Percentiles rank a stretch among this genome's conserved stretches.
These are phyloP conservation scores for Ceratobasidium sp. DNA, from an alignment of 1,284 basidiomycete genomes.

Conservation along the genomic window DNA sequence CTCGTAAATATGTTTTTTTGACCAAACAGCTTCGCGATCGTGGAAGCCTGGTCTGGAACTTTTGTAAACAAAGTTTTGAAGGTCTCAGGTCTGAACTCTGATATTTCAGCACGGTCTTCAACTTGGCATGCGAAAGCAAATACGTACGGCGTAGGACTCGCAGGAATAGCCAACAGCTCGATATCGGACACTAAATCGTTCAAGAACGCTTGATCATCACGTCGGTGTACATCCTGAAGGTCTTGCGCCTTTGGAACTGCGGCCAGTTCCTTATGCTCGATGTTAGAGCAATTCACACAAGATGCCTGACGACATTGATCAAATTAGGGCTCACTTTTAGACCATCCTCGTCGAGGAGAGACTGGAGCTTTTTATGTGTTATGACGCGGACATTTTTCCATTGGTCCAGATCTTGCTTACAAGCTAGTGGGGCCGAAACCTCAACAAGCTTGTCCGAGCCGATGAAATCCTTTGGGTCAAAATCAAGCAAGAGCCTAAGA, in stretches of 20 bases:
- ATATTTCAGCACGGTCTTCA: too few relatives aligned
- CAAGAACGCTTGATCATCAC: not conserved
- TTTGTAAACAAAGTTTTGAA: too few relatives aligned
- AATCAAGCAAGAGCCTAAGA: not conserved
- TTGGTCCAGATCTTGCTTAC: not conserved
- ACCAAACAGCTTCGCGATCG: not conserved
- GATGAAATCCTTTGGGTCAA: not conserved
- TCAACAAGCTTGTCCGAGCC: not conserved
- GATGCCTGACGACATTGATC: too few relatives aligned
- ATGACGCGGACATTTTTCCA: not conserved
- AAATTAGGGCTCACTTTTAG: too few relatives aligned
- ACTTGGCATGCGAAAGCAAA: not conserved
- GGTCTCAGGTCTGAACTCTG: too few relatives aligned
- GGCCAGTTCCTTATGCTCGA: too few relatives aligned
- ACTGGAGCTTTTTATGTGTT: not conserved
- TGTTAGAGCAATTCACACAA: too few relatives aligned
- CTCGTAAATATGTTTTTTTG: not conserved
- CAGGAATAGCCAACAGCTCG: not conserved
- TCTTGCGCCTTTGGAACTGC: too few relatives aligned
- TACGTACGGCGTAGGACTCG: not conserved
- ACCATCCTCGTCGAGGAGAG: too few relatives aligned
- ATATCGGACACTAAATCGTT: not conserved
- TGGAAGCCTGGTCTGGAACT: too few relatives aligned
- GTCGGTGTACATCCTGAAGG: not conserved
- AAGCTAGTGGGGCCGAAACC: not conserved